Evolutionary conservation across 1,139 yeast species (phyloP).

Genomic region (Suhomyces atakaporum): DNA sequence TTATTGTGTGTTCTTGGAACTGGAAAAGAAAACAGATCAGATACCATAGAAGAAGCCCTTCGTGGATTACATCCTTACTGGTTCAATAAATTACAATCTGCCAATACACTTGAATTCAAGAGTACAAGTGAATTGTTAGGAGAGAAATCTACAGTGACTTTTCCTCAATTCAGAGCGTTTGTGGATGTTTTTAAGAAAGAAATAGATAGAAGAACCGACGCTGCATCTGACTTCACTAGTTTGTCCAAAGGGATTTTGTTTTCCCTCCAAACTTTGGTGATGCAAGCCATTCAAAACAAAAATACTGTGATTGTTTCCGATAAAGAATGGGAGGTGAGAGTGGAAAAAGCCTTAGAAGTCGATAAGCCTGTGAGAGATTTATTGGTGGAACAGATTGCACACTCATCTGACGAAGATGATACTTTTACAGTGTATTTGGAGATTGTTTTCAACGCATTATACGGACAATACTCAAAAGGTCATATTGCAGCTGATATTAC

Average conservation of each 20-base stretch:
- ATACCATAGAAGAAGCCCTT: constrained; percentile 77
- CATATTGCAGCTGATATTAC: constrained; percentile 21
- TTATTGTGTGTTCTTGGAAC: constrained; percentile 69
- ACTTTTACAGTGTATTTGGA: constrained; percentile 23
- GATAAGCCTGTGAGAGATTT: constrained; percentile 54
- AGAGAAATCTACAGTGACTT: constrained; percentile 31
- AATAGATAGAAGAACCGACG: constrained; percentile 20
- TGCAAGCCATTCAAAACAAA: constrained; percentile 57
- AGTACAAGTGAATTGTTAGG: constrained; percentile 46
- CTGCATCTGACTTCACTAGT: constrained; percentile 10
- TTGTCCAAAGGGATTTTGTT: constrained; percentile 39
- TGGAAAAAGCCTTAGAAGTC: constrained; percentile 70
- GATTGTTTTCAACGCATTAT: constrained; percentile 32
- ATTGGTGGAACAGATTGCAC: constrained; percentile 30
- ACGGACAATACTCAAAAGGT: constrained; percentile 24
- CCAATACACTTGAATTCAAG: constrained; percentile 36
- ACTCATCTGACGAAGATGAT: constrained; percentile 8
- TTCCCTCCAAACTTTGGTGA: constrained; percentile 56
- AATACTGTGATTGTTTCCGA: constrained; percentile 64
- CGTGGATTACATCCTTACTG: constrained; percentile 83
- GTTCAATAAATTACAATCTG: constrained; percentile 50
- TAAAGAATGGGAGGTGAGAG: constrained; percentile 71
- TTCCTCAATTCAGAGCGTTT: constrained; percentile 46
- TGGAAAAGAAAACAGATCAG: constrained; percentile 58
- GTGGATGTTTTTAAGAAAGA: constrained; percentile 32